Percentiles rank a stretch among this genome's conserved stretches.
These are phyloP conservation scores for Solanum etuberosum DNA, from an alignment of 257 asterid species.

Conservation along the genomic window DNA sequence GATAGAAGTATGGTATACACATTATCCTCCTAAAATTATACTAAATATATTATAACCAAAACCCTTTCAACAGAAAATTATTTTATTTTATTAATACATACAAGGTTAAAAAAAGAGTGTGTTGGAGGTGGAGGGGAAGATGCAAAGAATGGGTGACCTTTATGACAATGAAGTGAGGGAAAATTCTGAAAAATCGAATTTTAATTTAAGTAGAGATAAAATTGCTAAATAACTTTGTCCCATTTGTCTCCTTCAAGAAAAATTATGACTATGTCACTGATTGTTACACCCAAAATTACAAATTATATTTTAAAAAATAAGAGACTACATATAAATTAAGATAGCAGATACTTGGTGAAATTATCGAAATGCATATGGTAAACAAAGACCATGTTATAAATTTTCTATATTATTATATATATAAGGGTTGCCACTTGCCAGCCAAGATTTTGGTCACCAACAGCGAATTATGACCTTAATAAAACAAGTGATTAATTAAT, in stretches of 20 bases:
- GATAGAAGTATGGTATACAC: not conserved
- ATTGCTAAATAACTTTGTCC: too few relatives aligned
- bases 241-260: not conserved
- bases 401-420: not conserved
- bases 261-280: too few relatives aligned
- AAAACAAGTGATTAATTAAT: not conserved
- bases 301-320: too few relatives aligned
- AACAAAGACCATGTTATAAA: not conserved
- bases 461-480: not conserved
- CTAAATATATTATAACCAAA: not conserved
- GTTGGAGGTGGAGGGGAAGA: not conserved
- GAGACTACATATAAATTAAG: not conserved
- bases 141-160: not conserved
- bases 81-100: too few relatives aligned
- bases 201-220: not conserved
- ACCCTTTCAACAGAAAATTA: fast-evolving
- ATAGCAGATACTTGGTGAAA: not conserved
- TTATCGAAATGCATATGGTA: not conserved
- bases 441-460: not conserved
- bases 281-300: too few relatives aligned
- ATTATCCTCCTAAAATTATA: not conserved
- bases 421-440: not conserved
- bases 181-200: too few relatives aligned
- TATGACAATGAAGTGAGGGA: not conserved
- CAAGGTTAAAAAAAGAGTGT: not conserved